Percentiles rank a stretch among this genome's conserved stretches.
Evolutionary conservation across 768 basidiomycete genomes (phyloP).

Genomic region (Exidia glandulosa): DNA sequence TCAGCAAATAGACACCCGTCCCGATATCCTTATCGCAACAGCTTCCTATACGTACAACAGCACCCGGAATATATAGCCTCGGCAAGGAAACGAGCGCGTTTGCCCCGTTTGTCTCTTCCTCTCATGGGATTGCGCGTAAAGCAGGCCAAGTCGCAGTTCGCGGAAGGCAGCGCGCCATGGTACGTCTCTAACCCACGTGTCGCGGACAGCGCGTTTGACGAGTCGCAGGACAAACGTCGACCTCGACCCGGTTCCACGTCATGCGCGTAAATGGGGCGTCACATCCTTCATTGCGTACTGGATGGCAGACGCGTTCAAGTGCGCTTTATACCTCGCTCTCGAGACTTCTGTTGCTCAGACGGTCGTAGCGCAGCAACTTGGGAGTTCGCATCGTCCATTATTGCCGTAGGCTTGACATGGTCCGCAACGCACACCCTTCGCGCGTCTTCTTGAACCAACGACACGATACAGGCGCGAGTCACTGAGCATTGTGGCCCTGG

Average conservation of each 20-base stretch:
- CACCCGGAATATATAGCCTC: too few relatives aligned
- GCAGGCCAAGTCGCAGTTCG: too few relatives aligned
- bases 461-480: constrained; percentile 74
- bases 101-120: too few relatives aligned
- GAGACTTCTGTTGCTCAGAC: constrained; percentile 8
- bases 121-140: too few relatives aligned
- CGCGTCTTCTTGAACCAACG: constrained; percentile 59
- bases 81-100: too few relatives aligned
- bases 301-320: constrained; percentile 20
- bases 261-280: constrained; percentile 53
- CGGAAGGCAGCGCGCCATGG: too few relatives aligned
- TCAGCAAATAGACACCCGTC: too few relatives aligned
- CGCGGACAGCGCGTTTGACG: too few relatives aligned
- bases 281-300: constrained; percentile 58
- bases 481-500: constrained; percentile 27
- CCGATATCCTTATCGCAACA: too few relatives aligned
- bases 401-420: constrained; percentile 67
- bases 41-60: too few relatives aligned
- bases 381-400: constrained; percentile 64
- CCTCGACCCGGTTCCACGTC: constrained; percentile 57
- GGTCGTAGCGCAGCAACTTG: constrained; percentile 26
- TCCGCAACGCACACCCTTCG: constrained; percentile 63
- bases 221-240: too few relatives aligned
- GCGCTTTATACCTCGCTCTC: constrained; percentile 9
- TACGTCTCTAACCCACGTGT: too few relatives aligned